phyloP scores from a whole-genome alignment of 164 flowering plant genomes.

The Vitis cinerea region DNA sequence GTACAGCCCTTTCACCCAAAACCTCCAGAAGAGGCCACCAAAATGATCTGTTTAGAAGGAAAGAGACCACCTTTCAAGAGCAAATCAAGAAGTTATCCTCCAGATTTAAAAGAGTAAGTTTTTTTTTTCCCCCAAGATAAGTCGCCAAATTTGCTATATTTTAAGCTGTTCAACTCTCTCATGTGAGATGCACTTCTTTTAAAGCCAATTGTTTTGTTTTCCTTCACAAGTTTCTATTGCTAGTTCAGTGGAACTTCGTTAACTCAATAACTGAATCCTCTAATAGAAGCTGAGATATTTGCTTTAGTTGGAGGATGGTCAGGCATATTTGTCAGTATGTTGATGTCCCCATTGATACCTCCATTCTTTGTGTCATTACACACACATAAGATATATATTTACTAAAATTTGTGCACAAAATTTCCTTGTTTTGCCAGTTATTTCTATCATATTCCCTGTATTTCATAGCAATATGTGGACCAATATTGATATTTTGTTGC shows the following conservation, averaged over 20 bases:
- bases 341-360: too few species aligned
- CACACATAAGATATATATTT: too few species aligned
- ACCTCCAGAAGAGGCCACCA: conserved; percentile 68
- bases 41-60: conserved; percentile 67
- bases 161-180: neutral
- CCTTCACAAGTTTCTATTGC: neutral
- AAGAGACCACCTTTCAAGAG: conserved; percentile 68
- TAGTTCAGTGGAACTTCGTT: neutral
- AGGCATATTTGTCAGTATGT: too few species aligned
- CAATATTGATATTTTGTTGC: too few species aligned
- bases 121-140: neutral
- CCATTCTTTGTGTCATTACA: too few species aligned
- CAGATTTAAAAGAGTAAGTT: conserved; percentile 82
- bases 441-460: too few species aligned
- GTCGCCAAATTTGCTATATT: neutral
- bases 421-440: too few species aligned
- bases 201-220: neutral
- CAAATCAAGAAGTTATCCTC: conserved; percentile 70
- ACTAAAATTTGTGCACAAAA: too few species aligned
- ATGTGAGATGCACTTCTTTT: neutral
- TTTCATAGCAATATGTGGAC: too few species aligned
- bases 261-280: neutral
- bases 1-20: conserved; percentile 76
- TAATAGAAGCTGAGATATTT: too few species aligned
- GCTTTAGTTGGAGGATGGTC: too few species aligned